Evolutionary conservation across 2,329 filamentous ascomycete species (phyloP).

Genomic region (Trichoderma arundinaceum): DNA sequence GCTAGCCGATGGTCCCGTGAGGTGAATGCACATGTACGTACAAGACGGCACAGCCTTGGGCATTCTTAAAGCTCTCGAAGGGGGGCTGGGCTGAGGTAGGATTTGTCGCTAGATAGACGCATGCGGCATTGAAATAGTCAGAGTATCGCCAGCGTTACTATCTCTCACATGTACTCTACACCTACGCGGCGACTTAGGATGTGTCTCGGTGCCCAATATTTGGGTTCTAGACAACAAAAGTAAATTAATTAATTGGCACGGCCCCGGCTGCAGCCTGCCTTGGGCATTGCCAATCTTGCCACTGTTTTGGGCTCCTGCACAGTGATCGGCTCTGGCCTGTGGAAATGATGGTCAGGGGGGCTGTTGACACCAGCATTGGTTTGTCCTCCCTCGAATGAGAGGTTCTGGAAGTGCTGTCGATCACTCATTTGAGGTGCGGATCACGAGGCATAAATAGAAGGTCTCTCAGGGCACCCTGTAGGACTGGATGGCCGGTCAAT

Average conservation of each 20-base stretch:
- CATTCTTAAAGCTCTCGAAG: not conserved
- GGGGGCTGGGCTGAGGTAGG: constrained; percentile 21
- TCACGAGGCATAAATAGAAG: constrained; percentile 27
- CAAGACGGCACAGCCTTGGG: constrained; percentile 12
- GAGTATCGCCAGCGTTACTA: constrained; percentile 1
- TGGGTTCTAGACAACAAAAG: not conserved
- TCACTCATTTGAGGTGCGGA: constrained; percentile 6
- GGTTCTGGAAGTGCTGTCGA: constrained; percentile 15
- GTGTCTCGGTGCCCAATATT: constrained; percentile 15
- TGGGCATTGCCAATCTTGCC: constrained; percentile 13
- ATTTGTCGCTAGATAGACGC: constrained; percentile 9
- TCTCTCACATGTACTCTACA: not conserved
- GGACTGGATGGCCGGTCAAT: constrained; percentile 17
- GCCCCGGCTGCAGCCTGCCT: not conserved
- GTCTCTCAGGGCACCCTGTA: constrained; percentile 8
- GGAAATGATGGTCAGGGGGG: constrained; percentile 30
- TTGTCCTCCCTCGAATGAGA: not conserved
- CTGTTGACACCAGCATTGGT: not conserved
- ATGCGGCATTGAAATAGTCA: constrained; percentile 12
- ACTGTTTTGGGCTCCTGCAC: not conserved
- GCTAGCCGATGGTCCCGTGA: constrained; percentile 20
- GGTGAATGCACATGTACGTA: constrained; percentile 5
- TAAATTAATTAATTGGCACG: not conserved
- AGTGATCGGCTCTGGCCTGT: constrained; percentile 25
- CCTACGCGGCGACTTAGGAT: not conserved